Evolutionary conservation across 257 asterid species (phyloP).

Genomic region (Solanum sitiens): DNA sequence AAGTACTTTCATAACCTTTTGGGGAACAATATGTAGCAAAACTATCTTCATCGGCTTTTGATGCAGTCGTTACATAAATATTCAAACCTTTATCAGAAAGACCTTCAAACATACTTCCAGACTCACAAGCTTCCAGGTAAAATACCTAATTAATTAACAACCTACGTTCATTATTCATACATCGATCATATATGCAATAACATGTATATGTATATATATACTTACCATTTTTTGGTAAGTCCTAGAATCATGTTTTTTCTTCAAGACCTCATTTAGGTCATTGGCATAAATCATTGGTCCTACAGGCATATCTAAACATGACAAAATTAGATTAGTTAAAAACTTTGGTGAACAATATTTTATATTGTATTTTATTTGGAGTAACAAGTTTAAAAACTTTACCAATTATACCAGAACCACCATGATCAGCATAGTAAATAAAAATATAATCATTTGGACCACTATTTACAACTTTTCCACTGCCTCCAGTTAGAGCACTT

Average conservation of each 20-base stretch:
- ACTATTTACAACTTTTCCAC: constrained; percentile 82
- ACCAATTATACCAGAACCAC: constrained; percentile 91
- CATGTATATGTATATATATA: no score
- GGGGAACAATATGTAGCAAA: constrained; percentile 83
- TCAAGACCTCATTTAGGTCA: constrained; percentile 44
- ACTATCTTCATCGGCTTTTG: constrained; percentile 80
- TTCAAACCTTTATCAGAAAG: constrained; percentile 63
- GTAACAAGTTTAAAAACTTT: background rate
- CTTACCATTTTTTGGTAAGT: constrained; percentile 76
- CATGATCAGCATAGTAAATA: constrained; percentile 75
- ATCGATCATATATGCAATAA: no score
- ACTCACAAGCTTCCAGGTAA: constrained; percentile 87
- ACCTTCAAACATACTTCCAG: constrained; percentile 94
- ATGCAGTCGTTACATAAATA: constrained; percentile 84
- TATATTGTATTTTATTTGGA: background rate
- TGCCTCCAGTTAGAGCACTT: constrained; percentile 71
- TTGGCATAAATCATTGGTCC: constrained; percentile 49
- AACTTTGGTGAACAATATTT: background rate
- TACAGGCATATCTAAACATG: constrained; percentile 62
- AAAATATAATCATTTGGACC: constrained; percentile 84
- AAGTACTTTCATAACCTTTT: constrained; percentile 22
- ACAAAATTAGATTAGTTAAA: background rate
- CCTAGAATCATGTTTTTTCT: constrained; percentile 61
- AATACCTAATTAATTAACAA: constrained; percentile 36
- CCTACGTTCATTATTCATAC: background rate